phyloP scores from a whole-genome alignment of 2,329 filamentous ascomycete species.

The Penicillium sp. region DNA sequence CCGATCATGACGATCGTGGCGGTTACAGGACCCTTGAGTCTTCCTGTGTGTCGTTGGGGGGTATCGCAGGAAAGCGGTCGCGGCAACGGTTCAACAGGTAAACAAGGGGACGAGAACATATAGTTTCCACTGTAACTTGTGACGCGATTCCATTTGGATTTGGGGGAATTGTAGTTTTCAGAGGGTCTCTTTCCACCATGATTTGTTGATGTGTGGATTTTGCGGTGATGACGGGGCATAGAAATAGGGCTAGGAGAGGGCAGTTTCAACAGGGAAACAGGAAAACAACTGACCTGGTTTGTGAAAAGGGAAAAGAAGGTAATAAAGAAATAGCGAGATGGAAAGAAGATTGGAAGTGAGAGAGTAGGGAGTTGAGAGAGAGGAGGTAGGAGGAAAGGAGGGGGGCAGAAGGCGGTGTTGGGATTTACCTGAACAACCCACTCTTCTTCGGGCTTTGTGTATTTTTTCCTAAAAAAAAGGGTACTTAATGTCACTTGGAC shows the following conservation, averaged over 20 bases:
- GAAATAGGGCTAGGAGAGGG: conserved; percentile 5
- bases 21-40: conserved; percentile 5
- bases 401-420: conserved; percentile 29
- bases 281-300: conserved; percentile 28
- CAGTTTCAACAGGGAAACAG: conserved; percentile 7
- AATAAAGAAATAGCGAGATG: conserved; percentile 15
- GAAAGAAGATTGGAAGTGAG: conserved; percentile 14
- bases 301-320: conserved; percentile 11
- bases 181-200: background rate
- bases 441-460: conserved; percentile 1
- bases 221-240: conserved; percentile 11
- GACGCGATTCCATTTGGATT: conserved; percentile 6
- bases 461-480: background rate
- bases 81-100: conserved; percentile 21
- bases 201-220: conserved; percentile 15
- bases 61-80: conserved; percentile 22
- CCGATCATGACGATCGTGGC: conserved; percentile 16
- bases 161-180: background rate
- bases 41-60: conserved; percentile 11
- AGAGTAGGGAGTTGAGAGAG: conserved; percentile 18
- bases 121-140: background rate
- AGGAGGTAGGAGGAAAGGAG: conserved; percentile 15
- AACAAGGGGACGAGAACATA: conserved; percentile 17
- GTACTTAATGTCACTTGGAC: background rate
- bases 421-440: conserved; percentile 23